Percentiles rank a stretch among this genome's conserved stretches.
Evolutionary conservation across 1,284 basidiomycete genomes (phyloP).

Genomic region (Ceraceosorus guamensis): DNA sequence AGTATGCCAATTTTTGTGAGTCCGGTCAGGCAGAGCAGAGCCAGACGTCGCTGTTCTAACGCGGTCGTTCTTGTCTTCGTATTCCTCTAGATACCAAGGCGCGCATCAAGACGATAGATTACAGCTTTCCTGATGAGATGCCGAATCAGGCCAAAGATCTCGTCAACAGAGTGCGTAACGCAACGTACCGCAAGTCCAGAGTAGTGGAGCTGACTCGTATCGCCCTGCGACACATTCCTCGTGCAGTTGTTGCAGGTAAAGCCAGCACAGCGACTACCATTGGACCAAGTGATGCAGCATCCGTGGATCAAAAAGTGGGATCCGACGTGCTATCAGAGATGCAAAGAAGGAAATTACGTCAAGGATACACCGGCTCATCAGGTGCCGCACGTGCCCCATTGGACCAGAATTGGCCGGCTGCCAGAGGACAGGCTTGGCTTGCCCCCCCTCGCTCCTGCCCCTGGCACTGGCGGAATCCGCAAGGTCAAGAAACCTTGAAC

Average conservation of each 20-base stretch:
- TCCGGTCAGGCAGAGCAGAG: slow-evolving; percentile 6
- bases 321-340: slow-evolving; percentile 31
- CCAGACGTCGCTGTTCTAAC: slow-evolving; percentile 27
- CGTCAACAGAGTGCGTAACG: not conserved
- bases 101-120: not conserved
- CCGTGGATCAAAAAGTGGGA: slow-evolving; percentile 85
- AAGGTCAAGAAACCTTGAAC: too few relatives aligned
- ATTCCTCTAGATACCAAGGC: not conserved
- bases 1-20: not conserved
- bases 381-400: not conserved
- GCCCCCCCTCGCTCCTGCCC: too few relatives aligned
- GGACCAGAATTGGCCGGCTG: too few relatives aligned
- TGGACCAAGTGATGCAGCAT: slow-evolving; percentile 72
- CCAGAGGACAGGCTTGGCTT: too few relatives aligned
- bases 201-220: not conserved
- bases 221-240: slow-evolving; percentile 2
- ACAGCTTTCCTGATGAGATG: not conserved
- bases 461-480: too few relatives aligned
- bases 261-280: slow-evolving; percentile 71
- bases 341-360: slow-evolving; percentile 14
- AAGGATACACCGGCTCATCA: not conserved
- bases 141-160: not conserved
- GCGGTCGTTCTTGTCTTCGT: too few relatives aligned
- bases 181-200: not conserved
- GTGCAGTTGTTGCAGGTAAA: slow-evolving; percentile 78